Evolutionary conservation across 179 eudicot genomes (phyloP), one percentile per base, ranked within the genome.

Genomic region (Silene coronaria): DNA sequence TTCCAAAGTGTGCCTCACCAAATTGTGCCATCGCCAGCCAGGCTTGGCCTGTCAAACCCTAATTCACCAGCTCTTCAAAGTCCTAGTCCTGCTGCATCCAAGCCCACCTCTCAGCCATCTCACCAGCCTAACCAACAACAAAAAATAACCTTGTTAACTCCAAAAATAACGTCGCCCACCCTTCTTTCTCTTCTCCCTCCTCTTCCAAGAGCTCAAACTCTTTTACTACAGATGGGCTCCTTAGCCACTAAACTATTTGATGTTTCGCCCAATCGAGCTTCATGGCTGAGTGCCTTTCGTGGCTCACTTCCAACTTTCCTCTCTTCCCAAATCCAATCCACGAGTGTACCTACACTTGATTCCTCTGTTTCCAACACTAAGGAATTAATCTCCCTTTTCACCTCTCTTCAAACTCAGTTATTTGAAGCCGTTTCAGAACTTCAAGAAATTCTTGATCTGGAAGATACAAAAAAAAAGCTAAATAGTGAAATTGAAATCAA

Each of bases 111-210:
- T 55, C 91, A 85, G 73, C 45, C 45, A 9, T 78, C 97, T 72
- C 87, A 87, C 21, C 85, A 72, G 11, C 66, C 89, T 70, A 77
- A 80, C 38, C 94, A 86, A 78, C 38, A 34, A 34, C 38, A 34
- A 34, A 88, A 81, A 48, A 55, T 81, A 22, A 84, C 74, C 74
- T 75, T 77, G 62, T 45, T 76, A 14, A 66, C 85, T 34, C 80
- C 87, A 9, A 85, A 85, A 28, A 71, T 85, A 67, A 83, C 86
- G 27, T 90, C 98, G 17, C 83, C 96, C 34, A 81, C 95, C 27
- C 88, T 90, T 59, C 91, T 94, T 19, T 82, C 97, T 72, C 91
- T 95, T 46, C 92, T 94, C n/a, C 95, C 97, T n/a, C 97, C 99
- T 65, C 87, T 92, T 59, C 88, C 96, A 5, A 85, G 97, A 74